These are phyloP conservation scores for Mycena venus DNA, from an alignment of 768 basidiomycete genomes.

Conservation along the genomic window DNA sequence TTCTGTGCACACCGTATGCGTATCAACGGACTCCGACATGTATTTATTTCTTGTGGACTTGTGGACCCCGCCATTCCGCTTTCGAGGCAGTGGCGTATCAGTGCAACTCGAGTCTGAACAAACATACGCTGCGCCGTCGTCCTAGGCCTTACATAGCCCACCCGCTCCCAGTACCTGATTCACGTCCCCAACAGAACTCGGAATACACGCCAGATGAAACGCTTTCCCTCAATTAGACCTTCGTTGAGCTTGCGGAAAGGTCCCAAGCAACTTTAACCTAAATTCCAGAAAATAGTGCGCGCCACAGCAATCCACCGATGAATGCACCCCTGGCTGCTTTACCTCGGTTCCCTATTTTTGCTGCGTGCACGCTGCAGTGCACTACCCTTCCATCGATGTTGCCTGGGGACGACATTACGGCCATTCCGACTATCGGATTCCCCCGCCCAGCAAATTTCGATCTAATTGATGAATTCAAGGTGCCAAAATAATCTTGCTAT, in stretches of 20 bases:
- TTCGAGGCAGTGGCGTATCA: conserved; percentile 17
- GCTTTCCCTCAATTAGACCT: conserved; percentile 18
- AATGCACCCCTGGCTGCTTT: neutral
- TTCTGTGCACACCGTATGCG: neutral
- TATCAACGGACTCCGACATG: neutral
- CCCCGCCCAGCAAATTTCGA: neutral
- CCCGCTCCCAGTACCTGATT: neutral
- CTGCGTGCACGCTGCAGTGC: neutral
- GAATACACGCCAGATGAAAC: conserved; percentile 11
- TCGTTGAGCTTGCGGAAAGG: neutral
- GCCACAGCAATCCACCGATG: conserved; percentile 8
- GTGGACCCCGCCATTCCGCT: conserved; percentile 5
- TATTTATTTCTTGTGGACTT: conserved; percentile 1
- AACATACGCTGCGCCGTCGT: neutral
- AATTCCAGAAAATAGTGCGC: conserved; percentile 16
- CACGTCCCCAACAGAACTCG: conserved; percentile 15
- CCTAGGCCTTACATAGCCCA: neutral
- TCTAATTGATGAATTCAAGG: neutral
- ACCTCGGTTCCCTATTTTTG: neutral
- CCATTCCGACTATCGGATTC: neutral
- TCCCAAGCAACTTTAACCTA: conserved; percentile 11
- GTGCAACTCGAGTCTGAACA: neutral
- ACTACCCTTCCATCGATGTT: conserved; percentile 8
- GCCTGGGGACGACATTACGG: conserved; percentile 7
- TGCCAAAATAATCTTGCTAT: neutral